Evolutionary conservation across 257 asterid genomes (phyloP), one percentile per base, ranked within the genome.

Genomic region (Nicotiana paniculata): DNA sequence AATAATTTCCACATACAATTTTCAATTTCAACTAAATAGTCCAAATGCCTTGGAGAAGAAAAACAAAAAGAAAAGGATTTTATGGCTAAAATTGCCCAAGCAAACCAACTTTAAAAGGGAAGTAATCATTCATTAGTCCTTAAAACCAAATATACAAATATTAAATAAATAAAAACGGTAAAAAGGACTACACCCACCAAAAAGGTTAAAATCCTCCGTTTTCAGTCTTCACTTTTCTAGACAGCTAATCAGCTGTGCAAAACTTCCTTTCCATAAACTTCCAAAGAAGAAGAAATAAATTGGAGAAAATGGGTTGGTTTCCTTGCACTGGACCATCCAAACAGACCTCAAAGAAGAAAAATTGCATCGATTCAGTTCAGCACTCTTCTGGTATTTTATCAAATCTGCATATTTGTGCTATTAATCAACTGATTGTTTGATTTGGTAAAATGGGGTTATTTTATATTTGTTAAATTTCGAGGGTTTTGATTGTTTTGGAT

Each of bases 261-360:
- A 75, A 51, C 21, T 13, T 61, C 57, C 51, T n/a, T 43, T 43
- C 72, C 67, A 79, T 26, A 32, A 66, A 16, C 48, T 15, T 7
- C 74, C 12, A 4, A 13, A 64, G 66, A 74, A 79, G 75, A 65
- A 81, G 65, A 83, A 53, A 18, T 15, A 30, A 5, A 24, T 30
- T 59, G 76, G 58, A 72, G 46, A 37, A 82, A 83, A 90, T 91
- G 97, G 93, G 97, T 76, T 92, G 97, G 95, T 92, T 91, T 88
- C 93, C 89, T 63, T 91, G 97, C 82, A 87, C 95, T 81, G 95
- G 97, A 58, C 81, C 88, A 81, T 90, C 95, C 26, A 91, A 87
- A 78, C 86, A 84, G 82, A 39, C 77, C 62, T 75, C 89, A 21
- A 86, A 82, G 39, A 88, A 81, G 86, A 83, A 86, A 26, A 83